These are phyloP conservation scores for Fusarium sp. DNA, from an alignment of 2,329 filamentous ascomycete genomes.

Conservation along the genomic window DNA sequence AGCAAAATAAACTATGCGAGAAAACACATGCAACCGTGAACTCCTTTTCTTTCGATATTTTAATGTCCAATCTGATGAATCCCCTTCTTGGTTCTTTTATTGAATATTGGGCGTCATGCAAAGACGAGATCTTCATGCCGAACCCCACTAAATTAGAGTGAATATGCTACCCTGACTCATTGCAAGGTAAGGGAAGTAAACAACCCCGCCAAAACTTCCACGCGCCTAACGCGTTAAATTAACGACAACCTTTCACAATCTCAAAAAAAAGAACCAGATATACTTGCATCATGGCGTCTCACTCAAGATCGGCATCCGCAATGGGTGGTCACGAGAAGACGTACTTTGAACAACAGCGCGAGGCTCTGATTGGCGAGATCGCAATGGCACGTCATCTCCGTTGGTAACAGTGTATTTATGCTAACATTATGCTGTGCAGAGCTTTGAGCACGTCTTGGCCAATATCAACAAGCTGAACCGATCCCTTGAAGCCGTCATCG, in stretches of 20 bases:
- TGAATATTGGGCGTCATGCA: background rate
- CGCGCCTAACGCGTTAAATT: slow-evolving; percentile 22
- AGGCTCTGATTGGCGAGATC: slow-evolving; percentile 77
- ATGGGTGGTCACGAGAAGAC: slow-evolving; percentile 60
- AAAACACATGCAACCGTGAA: background rate
- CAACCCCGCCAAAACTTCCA: slow-evolving; percentile 32
- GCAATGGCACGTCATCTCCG: slow-evolving; percentile 66
- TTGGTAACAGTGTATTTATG: background rate
- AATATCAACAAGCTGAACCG: slow-evolving; percentile 97
- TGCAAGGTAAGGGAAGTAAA: slow-evolving; percentile 13
- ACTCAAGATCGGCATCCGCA: slow-evolving; percentile 46
- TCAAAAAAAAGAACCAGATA: slow-evolving; percentile 3
- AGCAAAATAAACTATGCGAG: background rate
- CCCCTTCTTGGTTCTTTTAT: background rate
- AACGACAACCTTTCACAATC: slow-evolving; percentile 13
- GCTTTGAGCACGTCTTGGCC: slow-evolving; percentile 89
- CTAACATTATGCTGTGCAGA: slow-evolving; percentile 56
- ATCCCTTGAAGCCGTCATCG: slow-evolving; percentile 89
- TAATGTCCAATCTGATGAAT: background rate
- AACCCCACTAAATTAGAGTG: slow-evolving; percentile 17
- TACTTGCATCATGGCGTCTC: slow-evolving; percentile 49
- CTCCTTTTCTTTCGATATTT: background rate
- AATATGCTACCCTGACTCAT: background rate
- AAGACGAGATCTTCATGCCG: background rate
- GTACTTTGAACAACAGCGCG: slow-evolving; percentile 83